Evolutionary conservation across 306 rosid species (phyloP), one percentile per base, ranked within the genome.

Genomic region (Benincasa hispida): DNA sequence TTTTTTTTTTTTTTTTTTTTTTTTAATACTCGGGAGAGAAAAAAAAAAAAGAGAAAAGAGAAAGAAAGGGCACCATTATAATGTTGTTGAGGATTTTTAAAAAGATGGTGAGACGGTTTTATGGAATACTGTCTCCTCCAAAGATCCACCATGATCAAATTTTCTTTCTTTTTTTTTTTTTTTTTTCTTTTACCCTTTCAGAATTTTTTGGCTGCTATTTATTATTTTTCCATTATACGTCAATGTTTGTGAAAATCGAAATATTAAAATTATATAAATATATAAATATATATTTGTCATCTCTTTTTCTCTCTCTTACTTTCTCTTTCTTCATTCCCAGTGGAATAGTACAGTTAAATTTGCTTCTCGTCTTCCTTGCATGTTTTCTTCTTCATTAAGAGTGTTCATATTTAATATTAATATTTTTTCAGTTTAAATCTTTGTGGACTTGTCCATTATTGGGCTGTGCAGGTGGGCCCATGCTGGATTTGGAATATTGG

Each of bases 51-150:
- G 10, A 14, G 11, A 21, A 25, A 19, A 48, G 32, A 47, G 25
- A 3, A 41, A 22, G 21, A 15, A 45, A 50, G 50, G 39, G 2
- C 60, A 28, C 28, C 10, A 32, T 28, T 72, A 72, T 72, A 8
- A 47, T 48, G 59, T 15, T 70, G 75, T 72, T 72, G 76, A 72
- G 32, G 76, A 27, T 21, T 12, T 70, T 70, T 25, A 6, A 47
- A 70, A 70, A 70, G 76, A 70, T 15, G 76, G 76, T 3, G 70
- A 62, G 74, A 68, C 55, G 74, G 74, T 51, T 25, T 70, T 27
- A 24, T 70, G 76, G 76, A 70, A 45, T 72, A 72, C 76, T 50
- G 76, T 72, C 76, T 72, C 76, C 76, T 72, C 50, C 37, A 5
- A 15, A 17, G 35, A 18, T 50, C 72, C 72, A 65, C 45, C 24